Base-by-base conservation (phyloP, 805 yeast species). In the Schizosaccharomyces japonicus region DNA sequence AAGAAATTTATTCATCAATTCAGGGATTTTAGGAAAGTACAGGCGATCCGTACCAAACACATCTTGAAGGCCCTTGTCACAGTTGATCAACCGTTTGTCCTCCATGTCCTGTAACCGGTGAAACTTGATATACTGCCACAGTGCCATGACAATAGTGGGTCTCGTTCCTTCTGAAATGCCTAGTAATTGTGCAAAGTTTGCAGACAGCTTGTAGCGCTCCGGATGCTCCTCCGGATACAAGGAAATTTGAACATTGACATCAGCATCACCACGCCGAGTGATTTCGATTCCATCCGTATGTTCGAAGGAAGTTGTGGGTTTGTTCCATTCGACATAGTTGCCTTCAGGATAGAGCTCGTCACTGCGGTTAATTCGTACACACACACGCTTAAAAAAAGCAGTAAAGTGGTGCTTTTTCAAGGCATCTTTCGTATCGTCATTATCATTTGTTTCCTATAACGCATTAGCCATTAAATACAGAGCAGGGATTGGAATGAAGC, bases 281-380 rank as follows among this genome's bases (percentile, higher is more conserved):
- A 90, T 72, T 58, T 85, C 95, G 49, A 90, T 63, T 1, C 93
- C 95, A 60, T 90, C 96, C 7, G 46, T 15, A n/a, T 13, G 11
- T 2, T 40, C 10, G 34, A 61, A 60, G 19, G 50, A 51, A 39
- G 50, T 48, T 4, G 68, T 62, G 50, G 76, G 78, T 53, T 78
- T 85, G 60, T 84, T 85, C 98, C 98, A 90, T 61, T 90, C 95
- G 40, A 87, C 73, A 11, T 79, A 63, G 55, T 69, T 64, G 45
- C 59, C 57, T 60, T 57, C 58, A 28, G 66, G 55, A 52, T 56
- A 60, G 48, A 48, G 48, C 48, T 52, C 59, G 50, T 44, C 51
- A 46, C 53, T 55, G 44, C 55, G 51, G 26, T 61, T 62, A 46
- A 87, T 66, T 57, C 90, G 95, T 10, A 90, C 78, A 1, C 92